Evolutionary conservation across 2,329 filamentous ascomycete species (phyloP), one percentile per base, ranked within the genome.

Genomic region (Didymella lethalis): DNA sequence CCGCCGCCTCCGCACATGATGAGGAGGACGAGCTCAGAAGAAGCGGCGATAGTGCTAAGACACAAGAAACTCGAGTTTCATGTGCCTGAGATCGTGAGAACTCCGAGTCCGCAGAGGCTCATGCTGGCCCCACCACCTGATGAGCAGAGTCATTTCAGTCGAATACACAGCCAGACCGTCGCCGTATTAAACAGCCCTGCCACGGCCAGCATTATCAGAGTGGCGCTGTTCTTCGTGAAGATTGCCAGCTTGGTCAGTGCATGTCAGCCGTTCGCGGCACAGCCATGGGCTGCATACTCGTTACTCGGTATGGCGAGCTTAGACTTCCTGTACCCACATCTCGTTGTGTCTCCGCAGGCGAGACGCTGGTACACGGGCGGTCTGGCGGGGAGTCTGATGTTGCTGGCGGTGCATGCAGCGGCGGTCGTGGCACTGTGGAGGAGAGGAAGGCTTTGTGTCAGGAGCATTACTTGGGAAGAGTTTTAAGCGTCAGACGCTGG

Each of bases 211-310:
- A 52, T 79, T 5, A 63, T 84, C 20, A 88, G 88, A 47, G 76
- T 91, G 2, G 67, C 76, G 0, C 66, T 93, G 1, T 93, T 96
- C 67, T 73, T 89, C 6, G 64, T 84, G 48, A 97, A 96, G 75
- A 78, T 93, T 8, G 78, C 84, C 12, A 86, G 86, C 0, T 77
- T 95, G 10, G 82, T 85, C 2, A 82, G 84, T 46, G 85, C 89
- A 0, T 97, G 93, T 74, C 87, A 86, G 73, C 92, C 92, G 0
- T 88, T 88, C 57, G 86, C 87, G 43, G 82, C 86, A n/a, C 88
- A 84, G 44, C 80, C 86, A 7, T 85, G 85, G 74, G 77, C 93
- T 4, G 82, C 87, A 4, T 88, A 89, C 64, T 87, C 90, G 3
- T 79, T 96, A 2, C 78, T 96, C 4, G 77, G 84, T 3, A 75